Conservation (phyloP, 805 yeast genomes). For the Danielia reshetovae region DNA sequence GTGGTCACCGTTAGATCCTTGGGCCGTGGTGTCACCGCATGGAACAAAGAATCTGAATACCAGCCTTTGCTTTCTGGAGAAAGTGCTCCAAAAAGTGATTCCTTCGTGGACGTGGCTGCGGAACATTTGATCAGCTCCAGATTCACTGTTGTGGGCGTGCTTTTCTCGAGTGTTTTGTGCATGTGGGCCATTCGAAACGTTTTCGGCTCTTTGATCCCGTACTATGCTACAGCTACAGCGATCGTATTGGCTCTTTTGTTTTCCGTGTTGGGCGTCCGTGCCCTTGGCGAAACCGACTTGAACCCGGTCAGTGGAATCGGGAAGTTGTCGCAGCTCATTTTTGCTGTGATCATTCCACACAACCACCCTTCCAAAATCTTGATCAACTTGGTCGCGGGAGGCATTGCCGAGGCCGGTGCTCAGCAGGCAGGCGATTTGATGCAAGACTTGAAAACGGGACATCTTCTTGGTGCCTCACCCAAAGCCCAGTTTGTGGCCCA, state of each 20-base stretch:
- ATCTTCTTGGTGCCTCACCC: slow-evolving; percentile 86
- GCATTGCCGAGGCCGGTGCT: slow-evolving; percentile 97
- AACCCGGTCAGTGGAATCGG: slow-evolving; percentile 98
- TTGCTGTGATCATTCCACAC: slow-evolving; percentile 76
- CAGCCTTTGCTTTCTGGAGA: neutral
- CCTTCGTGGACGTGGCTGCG: slow-evolving; percentile 12
- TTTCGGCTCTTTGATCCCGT: slow-evolving; percentile 69
- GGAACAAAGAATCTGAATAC: neutral
- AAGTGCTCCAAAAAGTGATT: neutral
- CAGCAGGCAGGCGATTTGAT: slow-evolving; percentile 98
- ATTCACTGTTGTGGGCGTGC: slow-evolving; percentile 56
- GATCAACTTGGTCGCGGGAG: slow-evolving; percentile 89
- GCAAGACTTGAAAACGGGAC: slow-evolving; percentile 97
- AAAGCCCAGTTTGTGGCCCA: slow-evolving; percentile 90
- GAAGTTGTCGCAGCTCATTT: slow-evolving; percentile 82
- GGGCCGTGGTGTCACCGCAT: slow-evolving; percentile 20
- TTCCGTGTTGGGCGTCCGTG: slow-evolving; percentile 85
- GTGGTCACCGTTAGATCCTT: slow-evolving; percentile 49
- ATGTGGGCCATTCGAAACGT: slow-evolving; percentile 58
- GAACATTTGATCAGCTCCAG: slow-evolving; percentile 46
- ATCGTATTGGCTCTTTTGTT: slow-evolving; percentile 71
- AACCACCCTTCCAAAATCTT: slow-evolving; percentile 76
- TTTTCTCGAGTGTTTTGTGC: slow-evolving; percentile 65
- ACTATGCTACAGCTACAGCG: slow-evolving; percentile 65
- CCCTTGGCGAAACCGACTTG: slow-evolving; percentile 93